Evolutionary conservation across 1,284 basidiomycete species (phyloP), one percentile per base, ranked within the genome.

Genomic region (Erythrobasidium hasegawianum): DNA sequence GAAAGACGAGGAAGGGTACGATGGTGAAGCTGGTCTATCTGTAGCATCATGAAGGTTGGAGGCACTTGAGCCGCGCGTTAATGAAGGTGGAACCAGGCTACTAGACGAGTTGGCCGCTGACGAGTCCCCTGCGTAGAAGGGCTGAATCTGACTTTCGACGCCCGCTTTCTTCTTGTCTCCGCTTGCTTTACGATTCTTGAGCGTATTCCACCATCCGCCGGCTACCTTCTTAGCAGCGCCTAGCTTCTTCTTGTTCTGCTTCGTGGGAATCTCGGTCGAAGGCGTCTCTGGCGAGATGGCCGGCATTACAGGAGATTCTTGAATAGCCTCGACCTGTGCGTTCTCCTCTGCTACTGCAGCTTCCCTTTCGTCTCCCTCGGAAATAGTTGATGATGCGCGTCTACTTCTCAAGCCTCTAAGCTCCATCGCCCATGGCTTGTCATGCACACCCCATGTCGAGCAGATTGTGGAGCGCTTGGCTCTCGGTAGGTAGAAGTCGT

Each of bases 381-480:
- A 24, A 14, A 57, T 29, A 16, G 68, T 67, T 18, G 39, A 56
- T 4, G 61, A 47, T 29, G 29, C 26, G 9, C 27, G 24, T 7
- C 50, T 22, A 16, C 57, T 29, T 8, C 33, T 4, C 43, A 54
- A 20, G 7, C 18, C 16, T 33, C 38, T 43, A 18, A 57, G 59
- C 29, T 70, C 65, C 50, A 75, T 70, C 0, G 71, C 70, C 69
- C 72, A 76, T 0, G 74, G 74, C 59, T 72, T 71, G 40, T 75
- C 72, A 20, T 71, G 72, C 22, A 76, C 75, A 2, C 75, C 75
- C 14, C 74, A 70, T 1, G 75, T 76, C 18, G 75, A 76, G 54
- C 73, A 75, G 41, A 76, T 74, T 5, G 75, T 75, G 8, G 72
- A 73, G 1, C 75, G 59, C 57, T 72, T 71, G 3, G 72, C 68